Evolutionary conservation across 148 eudicot genomes (phyloP), one percentile per base, ranked within the genome.

Genomic region (Gaultheria prostrata): DNA sequence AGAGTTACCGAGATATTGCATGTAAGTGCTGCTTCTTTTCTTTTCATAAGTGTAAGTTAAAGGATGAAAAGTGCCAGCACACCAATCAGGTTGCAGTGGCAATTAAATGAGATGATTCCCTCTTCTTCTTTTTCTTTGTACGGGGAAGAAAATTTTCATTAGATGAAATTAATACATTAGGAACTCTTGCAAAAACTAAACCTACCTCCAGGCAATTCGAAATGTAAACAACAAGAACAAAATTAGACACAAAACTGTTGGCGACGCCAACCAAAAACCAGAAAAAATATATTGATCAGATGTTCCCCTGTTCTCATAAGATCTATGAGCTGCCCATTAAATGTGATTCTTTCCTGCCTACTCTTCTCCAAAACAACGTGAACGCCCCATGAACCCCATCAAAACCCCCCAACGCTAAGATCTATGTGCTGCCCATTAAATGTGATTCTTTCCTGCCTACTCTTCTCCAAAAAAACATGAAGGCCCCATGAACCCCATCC

Each of bases 1-100:
- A 70, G 46, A 17, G 43, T 45, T 43, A 75, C 51, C 78, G 24
- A 28, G 78, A 8, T 53, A 67, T 35, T 78, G n/a, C 82, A 79
- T 30, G 20, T 39, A 8, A 50, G 26, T n/a, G 69, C 28, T 72
- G 32, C 61, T 13, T 39, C 59, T 18, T 39, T 39, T 14, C 4
- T 72, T 15, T 35, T 8, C 15, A 6, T n/a, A 57, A 49, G 57
- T 57, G 46, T 49, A 24, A 20, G 8, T 56, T 54, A 77, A 57
- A 12, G 2, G 4, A 1, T 9, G 14, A 57, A 82, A 28, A 26
- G 26, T 9, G 4, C 20, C 43, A 50, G 28, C 3, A 48, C n/a
- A 50, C 50, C 83, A 50, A 82, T 70, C 20, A 4, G 30, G 10
- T 50, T n/a, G 61, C 15, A 6, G 33, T 33, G 49, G 14, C 30